Evolutionary conservation across 805 yeast genomes (phyloP), one percentile per base, ranked within the genome.

Genomic region (Monosporozyma unispora): DNA sequence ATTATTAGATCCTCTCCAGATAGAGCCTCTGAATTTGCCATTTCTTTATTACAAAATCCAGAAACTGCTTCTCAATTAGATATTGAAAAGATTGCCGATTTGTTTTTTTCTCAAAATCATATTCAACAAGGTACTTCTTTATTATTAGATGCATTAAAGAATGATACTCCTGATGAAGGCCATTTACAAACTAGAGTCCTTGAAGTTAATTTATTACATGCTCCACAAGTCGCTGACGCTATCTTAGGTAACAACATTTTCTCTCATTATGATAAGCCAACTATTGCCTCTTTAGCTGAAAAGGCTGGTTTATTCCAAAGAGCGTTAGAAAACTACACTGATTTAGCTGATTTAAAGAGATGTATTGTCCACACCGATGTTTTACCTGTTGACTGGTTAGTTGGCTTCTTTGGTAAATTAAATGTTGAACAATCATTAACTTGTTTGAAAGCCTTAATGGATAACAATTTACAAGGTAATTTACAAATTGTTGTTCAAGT

Each of bases 221-320:
- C 99, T 16, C 99, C 99, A 47, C 99, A 93, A 76, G 99, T 93
- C 50, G 99, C 99, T 41, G 99, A 93, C 70, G 99, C 99, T 19
- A 93, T 93, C 57, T 76, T 93, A 61, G 96, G 97, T 52, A 93
- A 91, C 69, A 82, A 83, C 52, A 91, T 93, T 87, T 93, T 95
- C 73, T 81, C 90, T 57, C 96, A 90, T 66, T 93, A 87, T 68
- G 99, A 93, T 69, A 85, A 87, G 60, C 89, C 95, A 59, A 84
- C 95, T 35, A 83, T 93, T 64, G 99, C 98, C 21, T 78, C 82
- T 51, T 77, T 95, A 57, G 82, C 96, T 69, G 99, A 93, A 71
- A 88, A 88, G 70, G 91, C 96, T n/a, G 98, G 97, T 18, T 76
- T 93, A 56, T 82, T 76, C 68, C 96, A 90, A 75, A 84, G 98